Conservation (phyloP, 495 filamentous ascomycete species). For the Xanthoparmelia taractica region DNA sequence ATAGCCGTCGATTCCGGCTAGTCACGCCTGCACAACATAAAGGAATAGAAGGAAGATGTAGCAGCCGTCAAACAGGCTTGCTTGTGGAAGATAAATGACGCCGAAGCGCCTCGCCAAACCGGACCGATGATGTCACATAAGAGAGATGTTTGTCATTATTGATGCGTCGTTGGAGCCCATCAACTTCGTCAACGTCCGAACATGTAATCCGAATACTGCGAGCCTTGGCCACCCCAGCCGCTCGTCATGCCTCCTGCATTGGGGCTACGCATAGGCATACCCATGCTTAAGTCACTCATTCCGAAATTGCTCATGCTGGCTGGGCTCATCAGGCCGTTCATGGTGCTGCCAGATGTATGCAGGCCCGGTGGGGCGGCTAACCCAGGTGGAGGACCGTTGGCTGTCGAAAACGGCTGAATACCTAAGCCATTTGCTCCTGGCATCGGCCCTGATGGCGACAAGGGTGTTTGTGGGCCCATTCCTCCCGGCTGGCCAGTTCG, state of each 20-base stretch:
- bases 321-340: slow-evolving; percentile 34
- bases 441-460: slow-evolving; percentile 43
- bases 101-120: slow-evolving; percentile 21
- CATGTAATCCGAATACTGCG: slow-evolving; percentile 23
- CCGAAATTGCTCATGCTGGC: slow-evolving; percentile 29
- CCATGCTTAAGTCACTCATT: slow-evolving; percentile 17
- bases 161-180: slow-evolving; percentile 3
- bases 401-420: slow-evolving; percentile 60
- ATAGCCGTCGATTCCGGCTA: slow-evolving; percentile 4
- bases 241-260: slow-evolving; percentile 12
- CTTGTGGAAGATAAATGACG: slow-evolving; percentile 6
- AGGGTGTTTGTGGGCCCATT: slow-evolving; percentile 42
- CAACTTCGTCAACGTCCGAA: slow-evolving; percentile 19
- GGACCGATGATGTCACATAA: slow-evolving; percentile 9
- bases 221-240: slow-evolving; percentile 12
- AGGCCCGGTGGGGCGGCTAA: slow-evolving; percentile 63
- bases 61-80: neutral
- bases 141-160: neutral
- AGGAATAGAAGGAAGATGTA: slow-evolving; percentile 1
- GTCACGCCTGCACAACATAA: neutral
- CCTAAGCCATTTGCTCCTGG: slow-evolving; percentile 46
- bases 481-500: slow-evolving; percentile 63
- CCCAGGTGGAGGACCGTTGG: slow-evolving; percentile 68
- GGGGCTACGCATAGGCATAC: slow-evolving; percentile 20
- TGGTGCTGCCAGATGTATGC: slow-evolving; percentile 34